These are phyloP conservation scores for Lentithecium fluviatile DNA, from an alignment of 495 filamentous ascomycete species.

Conservation along the genomic window DNA sequence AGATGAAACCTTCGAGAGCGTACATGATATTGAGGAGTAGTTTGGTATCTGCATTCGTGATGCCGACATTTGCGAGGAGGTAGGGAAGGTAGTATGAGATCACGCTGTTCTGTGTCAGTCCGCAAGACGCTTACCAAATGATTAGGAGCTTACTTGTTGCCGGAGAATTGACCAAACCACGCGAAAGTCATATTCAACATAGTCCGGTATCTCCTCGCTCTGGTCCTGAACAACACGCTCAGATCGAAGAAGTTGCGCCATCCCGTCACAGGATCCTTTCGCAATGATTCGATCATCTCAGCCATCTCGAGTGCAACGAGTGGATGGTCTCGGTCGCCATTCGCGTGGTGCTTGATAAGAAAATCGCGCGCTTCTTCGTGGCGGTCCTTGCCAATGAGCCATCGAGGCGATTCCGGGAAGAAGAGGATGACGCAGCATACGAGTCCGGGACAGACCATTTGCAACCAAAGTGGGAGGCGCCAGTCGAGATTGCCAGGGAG, in stretches of 20 bases:
- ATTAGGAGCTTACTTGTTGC: slow-evolving; percentile 25
- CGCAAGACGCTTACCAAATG: neutral
- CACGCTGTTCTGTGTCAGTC: slow-evolving; percentile 15
- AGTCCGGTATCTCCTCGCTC: slow-evolving; percentile 20
- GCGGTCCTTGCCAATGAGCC: slow-evolving; percentile 59
- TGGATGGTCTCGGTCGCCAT: slow-evolving; percentile 49
- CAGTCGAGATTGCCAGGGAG: slow-evolving; percentile 29
- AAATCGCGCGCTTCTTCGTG: slow-evolving; percentile 58
- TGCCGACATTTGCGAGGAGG: slow-evolving; percentile 28
- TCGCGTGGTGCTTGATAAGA: slow-evolving; percentile 61
- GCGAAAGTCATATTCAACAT: slow-evolving; percentile 31
- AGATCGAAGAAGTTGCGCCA: slow-evolving; percentile 33
- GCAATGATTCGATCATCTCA: slow-evolving; percentile 30
- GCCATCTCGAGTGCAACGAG: slow-evolving; percentile 32
- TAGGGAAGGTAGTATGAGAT: slow-evolving; percentile 30
- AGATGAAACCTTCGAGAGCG: slow-evolving; percentile 27
- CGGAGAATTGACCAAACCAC: slow-evolving; percentile 32
- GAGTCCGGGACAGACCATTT: slow-evolving; percentile 31
- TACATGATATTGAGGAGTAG: slow-evolving; percentile 35
- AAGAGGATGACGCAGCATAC: slow-evolving; percentile 25
- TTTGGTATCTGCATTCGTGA: slow-evolving; percentile 16
- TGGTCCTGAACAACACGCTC: slow-evolving; percentile 15
- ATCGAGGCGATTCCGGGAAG: slow-evolving; percentile 61
- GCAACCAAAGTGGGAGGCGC: slow-evolving; percentile 30
- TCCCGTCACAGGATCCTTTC: slow-evolving; percentile 15